Evolutionary conservation across 2,329 filamentous ascomycete species (phyloP).

Genomic region (Aspergillus sp.): DNA sequence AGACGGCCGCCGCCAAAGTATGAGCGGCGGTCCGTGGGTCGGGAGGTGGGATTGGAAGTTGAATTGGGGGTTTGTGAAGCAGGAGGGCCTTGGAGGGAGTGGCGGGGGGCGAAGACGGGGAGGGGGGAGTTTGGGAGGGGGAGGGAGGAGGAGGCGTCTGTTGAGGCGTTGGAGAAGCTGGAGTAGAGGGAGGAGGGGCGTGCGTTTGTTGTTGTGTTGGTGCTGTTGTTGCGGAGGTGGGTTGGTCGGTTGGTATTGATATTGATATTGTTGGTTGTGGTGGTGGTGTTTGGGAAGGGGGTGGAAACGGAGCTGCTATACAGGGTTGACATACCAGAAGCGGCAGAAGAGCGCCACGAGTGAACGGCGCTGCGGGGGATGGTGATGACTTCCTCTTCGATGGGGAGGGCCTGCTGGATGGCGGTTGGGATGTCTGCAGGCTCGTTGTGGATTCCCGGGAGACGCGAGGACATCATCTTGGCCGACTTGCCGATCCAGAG

Average conservation of each 20-base stretch:
- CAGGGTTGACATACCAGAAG: slow-evolving; percentile 31
- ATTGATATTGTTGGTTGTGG: not conserved
- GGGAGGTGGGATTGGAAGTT: slow-evolving; percentile 1
- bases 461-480: slow-evolving; percentile 33
- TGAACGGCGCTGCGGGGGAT: slow-evolving; percentile 34
- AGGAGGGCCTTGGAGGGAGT: slow-evolving; percentile 13
- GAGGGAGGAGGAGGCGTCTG: slow-evolving; percentile 30
- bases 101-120: slow-evolving; percentile 34
- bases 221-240: not conserved
- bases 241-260: not conserved
- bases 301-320: slow-evolving; percentile 19
- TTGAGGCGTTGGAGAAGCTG: slow-evolving; percentile 30
- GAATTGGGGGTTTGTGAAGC: not conserved
- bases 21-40: slow-evolving; percentile 16
- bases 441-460: slow-evolving; percentile 23
- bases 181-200: slow-evolving; percentile 28
- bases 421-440: slow-evolving; percentile 27
- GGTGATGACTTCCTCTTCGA: slow-evolving; percentile 38
- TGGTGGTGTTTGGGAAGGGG: not conserved
- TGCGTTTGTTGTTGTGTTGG: slow-evolving; percentile 13
- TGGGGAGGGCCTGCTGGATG: slow-evolving; percentile 22
- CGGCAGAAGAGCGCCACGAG: slow-evolving; percentile 37
- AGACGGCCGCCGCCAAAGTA: slow-evolving; percentile 15
- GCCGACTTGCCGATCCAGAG: slow-evolving; percentile 50
- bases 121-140: slow-evolving; percentile 25